These are phyloP conservation scores for Nothophoma quercina DNA, from an alignment of 2,329 filamentous ascomycete species.

Conservation along the genomic window DNA sequence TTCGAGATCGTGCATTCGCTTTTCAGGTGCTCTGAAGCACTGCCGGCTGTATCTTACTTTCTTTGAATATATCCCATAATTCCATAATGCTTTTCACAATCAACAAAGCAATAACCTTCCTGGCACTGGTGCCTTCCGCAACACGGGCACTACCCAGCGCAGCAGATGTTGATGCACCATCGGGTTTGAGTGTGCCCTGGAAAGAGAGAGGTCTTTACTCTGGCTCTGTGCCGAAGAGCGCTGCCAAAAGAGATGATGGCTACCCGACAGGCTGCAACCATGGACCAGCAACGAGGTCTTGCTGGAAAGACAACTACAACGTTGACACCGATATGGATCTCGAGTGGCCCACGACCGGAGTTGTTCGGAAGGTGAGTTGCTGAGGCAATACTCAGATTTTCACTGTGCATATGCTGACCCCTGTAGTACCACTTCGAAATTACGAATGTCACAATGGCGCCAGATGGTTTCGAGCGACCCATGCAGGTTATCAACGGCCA, in stretches of 20 bases:
- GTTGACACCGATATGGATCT: constrained; percentile 55
- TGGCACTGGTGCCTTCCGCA: constrained; percentile 26
- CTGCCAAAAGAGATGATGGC: constrained; percentile 14
- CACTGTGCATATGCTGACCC: constrained; percentile 10
- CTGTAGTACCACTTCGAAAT: constrained; percentile 55
- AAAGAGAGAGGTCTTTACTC: constrained; percentile 25
- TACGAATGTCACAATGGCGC: constrained; percentile 53
- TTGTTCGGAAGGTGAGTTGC: constrained; percentile 37
- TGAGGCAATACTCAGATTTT: neutral
- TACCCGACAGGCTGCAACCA: constrained; percentile 28
- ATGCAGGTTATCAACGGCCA: constrained; percentile 57
- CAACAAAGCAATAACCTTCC: constrained; percentile 17
- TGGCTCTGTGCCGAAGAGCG: constrained; percentile 5
- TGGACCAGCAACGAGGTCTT: constrained; percentile 33
- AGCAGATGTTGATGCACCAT: neutral
- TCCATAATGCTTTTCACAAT: constrained; percentile 21
- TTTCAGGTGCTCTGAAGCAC: neutral
- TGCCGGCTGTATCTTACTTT: constrained; percentile 11
- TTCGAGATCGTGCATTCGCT: constrained; percentile 14
- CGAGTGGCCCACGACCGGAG: constrained; percentile 54
- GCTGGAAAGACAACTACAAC: constrained; percentile 44
- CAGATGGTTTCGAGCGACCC: constrained; percentile 54
- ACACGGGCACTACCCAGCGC: constrained; percentile 24
- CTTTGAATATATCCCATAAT: constrained; percentile 1
- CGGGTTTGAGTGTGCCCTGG: constrained; percentile 36